Base-by-base conservation (phyloP, 2,329 filamentous ascomycete genomes). In the Diplocarpon rosae region DNA sequence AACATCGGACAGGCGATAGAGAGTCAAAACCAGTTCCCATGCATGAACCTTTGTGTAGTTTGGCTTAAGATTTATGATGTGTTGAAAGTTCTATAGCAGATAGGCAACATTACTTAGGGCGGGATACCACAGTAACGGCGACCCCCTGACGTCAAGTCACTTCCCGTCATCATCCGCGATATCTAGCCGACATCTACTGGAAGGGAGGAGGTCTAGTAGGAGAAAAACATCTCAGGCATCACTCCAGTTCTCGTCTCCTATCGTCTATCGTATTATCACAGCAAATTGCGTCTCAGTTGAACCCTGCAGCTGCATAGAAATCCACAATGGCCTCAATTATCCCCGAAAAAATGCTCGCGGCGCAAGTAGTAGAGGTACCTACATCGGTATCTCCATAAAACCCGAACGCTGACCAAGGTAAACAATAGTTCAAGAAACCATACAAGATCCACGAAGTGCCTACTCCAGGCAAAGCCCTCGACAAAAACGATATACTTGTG, bases 401-500 rank as follows among this genome's bases (percentile, higher is more conserved):
- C 13, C 14, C 15, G 13, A 27, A 16, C 27, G 38, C 38, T 16
- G 11, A 7, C 31, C 16, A 3, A 30, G 13, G 35, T 36, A 17
- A 47, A 36, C 31, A 17, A 37, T 11, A 70, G 59, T 74, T 65
- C 66, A 68, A 76, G 51, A 64, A 70, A 49, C 74, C 75, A 5
- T 78, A 80, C 60, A 55, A 68, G 40, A 63, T 79, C 47, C 66
- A 67, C 52, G 60, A 64, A 13, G 59, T 78, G 28, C 64, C 68
- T 11, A 66, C 71, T 1, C 75, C 75, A 6, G 45, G 45, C 0
- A 57, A 59, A 8, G 45, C 59, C 13, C 68, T 77, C 13, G 59
- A 62, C 37, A 42, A 53, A 34, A 37, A 72, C 51, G 76, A 80
- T 50, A 62, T 82, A n/a, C 68, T 80, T 30, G 65, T 80, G 54